Base-by-base conservation (phyloP, 2,329 filamentous ascomycete species). In the Ascochyta clinopodiicola region DNA sequence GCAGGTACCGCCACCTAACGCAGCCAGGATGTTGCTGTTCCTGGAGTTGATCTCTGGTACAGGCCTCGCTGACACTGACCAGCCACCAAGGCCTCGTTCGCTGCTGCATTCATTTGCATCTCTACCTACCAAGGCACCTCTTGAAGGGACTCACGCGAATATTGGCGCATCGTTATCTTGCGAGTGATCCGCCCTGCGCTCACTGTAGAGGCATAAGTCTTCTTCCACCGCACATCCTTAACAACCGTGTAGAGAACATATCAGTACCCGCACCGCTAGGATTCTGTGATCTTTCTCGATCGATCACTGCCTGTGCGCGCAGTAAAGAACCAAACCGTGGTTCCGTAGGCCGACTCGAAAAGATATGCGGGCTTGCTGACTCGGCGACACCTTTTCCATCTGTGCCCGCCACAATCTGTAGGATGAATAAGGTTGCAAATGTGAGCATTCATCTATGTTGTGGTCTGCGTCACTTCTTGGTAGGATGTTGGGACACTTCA, bases 401-500 rank as follows among this genome's bases (percentile, higher is more conserved):
- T 35, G 6, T 17, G n/a, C 13, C 5, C 13, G 31, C 4, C n/a
- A 4, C 12, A 24, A 13, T 1, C 1, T 17, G 5, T 21, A 24
- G 36, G 17, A 38, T 15, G 22, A 17, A 40, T 17, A 38, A 8
- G n/a, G 17, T 37, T 19, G 15, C 25, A 9, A 9, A 19, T 24
- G n/a, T 31, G 15, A 27, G n/a, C 10, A 29, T n/a, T 9, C 15
- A 25, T 35, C 9, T 21, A 15, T 25, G 21, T 42, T 21, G 25
- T 46, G 42, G 36, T 78, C 66, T 43, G 73, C 67, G 32, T 13
- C 15, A 12, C 29, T 15, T 31, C 29, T 31, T 12, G 15, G 29
- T 31, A 31, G 35, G 62, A 63, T 22, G 32, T 43, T 79, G 73
- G 38, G 65, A 51, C 15, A 57, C 67, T 21, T 70, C 72, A 58